Evolutionary conservation across 768 basidiomycete species (phyloP), one percentile per base, ranked within the genome.

Genomic region (Agrocybe pediades): DNA sequence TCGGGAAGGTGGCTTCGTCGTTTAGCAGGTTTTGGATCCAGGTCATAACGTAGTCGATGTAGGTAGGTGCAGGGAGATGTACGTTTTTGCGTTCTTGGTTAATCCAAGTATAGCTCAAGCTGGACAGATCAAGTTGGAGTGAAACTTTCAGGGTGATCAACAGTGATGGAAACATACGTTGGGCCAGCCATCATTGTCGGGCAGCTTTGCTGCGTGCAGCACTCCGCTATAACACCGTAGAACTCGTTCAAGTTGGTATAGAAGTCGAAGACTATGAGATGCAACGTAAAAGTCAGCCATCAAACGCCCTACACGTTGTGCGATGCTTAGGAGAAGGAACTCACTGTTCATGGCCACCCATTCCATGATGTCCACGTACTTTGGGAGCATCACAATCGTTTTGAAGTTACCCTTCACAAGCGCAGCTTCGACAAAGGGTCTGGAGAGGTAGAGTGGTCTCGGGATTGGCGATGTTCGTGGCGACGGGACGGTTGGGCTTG

Each of bases 21-120:
- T 98, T 93, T 29, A 98, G 80, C 26, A 97, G 78, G 65, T 95
- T 95, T 68, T 98, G 96, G 4, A 97, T 83, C 93, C 95, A 98
- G 17, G 95, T 95, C 90, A 98, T 95, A 51, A 98, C 96, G 68
- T 96, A 98, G 77, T 98, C 97, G 58, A 98, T 94, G 72, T 98
- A 98, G 8, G 93, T 95, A 4, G 95, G 93, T 13, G 96, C 96
- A 16, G 97, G 88, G 0, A 99, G 78, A 62, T 94, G 84, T 26
- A 98, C 90, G 57, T 86, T 88, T 67, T 94, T 94, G 49, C 92
- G 91, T 70, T 90, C 92, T 66, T 92, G 89, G 71, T 98, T 98
- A 64, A 97, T 90, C 97, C 97, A 99, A 4, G 94, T 94, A 74
- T 98, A 98, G 68, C 88, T 95, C 70, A 98, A 80, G 53, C 93